These are phyloP conservation scores for Psilocybe cyanescens DNA, from an alignment of 768 basidiomycete genomes.

Conservation along the genomic window DNA sequence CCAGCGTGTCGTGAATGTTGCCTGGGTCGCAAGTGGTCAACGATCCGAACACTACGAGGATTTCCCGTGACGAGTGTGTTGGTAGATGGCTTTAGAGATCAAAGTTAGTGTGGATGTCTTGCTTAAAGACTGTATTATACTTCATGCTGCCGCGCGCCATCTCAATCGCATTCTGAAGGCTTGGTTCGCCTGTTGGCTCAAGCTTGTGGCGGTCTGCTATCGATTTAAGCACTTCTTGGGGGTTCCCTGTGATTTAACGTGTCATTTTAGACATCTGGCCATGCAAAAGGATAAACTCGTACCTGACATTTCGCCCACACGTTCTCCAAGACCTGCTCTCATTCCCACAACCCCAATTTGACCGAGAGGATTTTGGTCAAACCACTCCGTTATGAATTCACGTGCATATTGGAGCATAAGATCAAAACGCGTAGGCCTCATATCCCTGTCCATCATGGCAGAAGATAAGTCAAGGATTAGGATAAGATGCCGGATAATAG, in stretches of 20 bases:
- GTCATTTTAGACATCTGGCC: not conserved
- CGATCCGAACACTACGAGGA: conserved; percentile 92
- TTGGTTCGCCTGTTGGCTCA: conserved; percentile 91
- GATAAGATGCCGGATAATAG: conserved; percentile 95
- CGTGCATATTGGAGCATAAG: conserved; percentile 88
- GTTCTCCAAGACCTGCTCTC: conserved; percentile 88
- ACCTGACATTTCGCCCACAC: conserved; percentile 94
- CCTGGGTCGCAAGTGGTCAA: conserved; percentile 97
- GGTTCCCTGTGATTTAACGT: conserved; percentile 67
- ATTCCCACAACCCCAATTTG: conserved; percentile 96
- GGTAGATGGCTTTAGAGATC: conserved; percentile 80
- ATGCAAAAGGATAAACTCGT: conserved; percentile 21
- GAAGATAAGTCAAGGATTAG: conserved; percentile 90
- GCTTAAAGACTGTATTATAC: conserved; percentile 41
- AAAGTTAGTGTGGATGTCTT: conserved; percentile 4
- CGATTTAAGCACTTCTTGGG: conserved; percentile 90
- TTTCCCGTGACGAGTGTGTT: conserved; percentile 94
- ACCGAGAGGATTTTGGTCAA: conserved; percentile 98
- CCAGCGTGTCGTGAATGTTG: conserved; percentile 94
- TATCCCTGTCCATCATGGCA: conserved; percentile 95
- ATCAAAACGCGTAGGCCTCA: conserved; percentile 94
- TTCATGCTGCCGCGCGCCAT: conserved; percentile 95
- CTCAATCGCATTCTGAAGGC: conserved; percentile 95
- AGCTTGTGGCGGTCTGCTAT: conserved; percentile 87
- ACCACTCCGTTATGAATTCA: conserved; percentile 95